Evolutionary conservation across 768 basidiomycete species (phyloP), one percentile per base, ranked within the genome.

Genomic region (Mycena galopus): DNA sequence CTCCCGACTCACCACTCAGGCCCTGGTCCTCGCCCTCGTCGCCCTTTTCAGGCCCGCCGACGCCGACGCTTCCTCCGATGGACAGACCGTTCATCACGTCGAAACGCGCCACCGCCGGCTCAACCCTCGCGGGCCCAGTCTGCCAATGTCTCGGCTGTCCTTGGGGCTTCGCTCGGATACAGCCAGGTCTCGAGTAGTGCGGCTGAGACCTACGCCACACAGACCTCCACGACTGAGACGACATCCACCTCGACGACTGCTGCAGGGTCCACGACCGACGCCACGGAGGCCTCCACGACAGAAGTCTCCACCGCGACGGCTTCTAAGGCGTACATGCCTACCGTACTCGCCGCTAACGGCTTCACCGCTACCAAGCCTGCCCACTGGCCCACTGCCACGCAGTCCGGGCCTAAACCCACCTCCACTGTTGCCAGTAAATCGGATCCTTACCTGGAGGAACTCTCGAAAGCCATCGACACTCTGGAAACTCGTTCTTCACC

Each of bases 381-480:
- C 12, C 61, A 78, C 62, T 80, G 80, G 79, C 80, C 79, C 4
- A 71, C 76, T 2, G 68, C 68, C 30, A 81, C 80, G 2, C 80
- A 81, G 57, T 50, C 75, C 0, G 78, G 76, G 19, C 60, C 77
- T 5, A 61, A 62, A 1, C 79, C 79, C 23, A 69, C 78, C 23
- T 74, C 79, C 16, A 79, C 77, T 17, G 67, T 75, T 35, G 72
- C 81, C 33, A 78, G 76, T 25, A 44, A 77, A 25, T 57, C 69
- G 0, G 81, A 81, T 47, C 81, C 81, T 6, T 80, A 65, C 76
- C 79, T 81, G 47, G 56, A 67, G 56, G 77, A 78, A 51, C 76
- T 81, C 50, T 80, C 79, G 30, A 76, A 81, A 58, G 68, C 79
- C 23, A 76, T 76, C 35, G 76, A 81, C 72, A 81, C 66, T 71